phyloP scores from a whole-genome alignment of 2,329 filamentous ascomycete genomes.

The Aspergillus pseudoglaucus region DNA sequence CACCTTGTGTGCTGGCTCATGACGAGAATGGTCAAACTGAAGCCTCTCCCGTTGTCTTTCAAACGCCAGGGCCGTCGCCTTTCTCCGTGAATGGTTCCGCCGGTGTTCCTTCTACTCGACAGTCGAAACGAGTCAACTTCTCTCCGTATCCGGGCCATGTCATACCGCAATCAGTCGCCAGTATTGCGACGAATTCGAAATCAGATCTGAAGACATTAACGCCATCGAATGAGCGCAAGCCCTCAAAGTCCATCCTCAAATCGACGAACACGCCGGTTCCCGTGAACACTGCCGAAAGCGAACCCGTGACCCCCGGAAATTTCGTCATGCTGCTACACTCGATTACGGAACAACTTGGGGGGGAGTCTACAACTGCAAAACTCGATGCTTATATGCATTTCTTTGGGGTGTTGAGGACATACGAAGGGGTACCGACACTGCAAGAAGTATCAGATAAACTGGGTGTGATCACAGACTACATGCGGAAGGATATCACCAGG shows the following conservation, averaged over 20 bases:
- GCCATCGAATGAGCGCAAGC: constrained; percentile 46
- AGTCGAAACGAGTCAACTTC: constrained; percentile 56
- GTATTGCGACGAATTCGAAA: constrained; percentile 25
- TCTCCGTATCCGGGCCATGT: constrained; percentile 53
- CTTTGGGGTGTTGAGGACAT: constrained; percentile 67
- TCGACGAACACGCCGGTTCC: constrained; percentile 41
- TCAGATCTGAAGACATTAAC: constrained; percentile 43
- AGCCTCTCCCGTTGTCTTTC: constrained; percentile 24
- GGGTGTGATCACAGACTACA: constrained; percentile 69
- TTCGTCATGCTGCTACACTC: constrained; percentile 80
- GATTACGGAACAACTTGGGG: constrained; percentile 71
- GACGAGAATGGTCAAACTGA: constrained; percentile 33
- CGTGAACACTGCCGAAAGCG: constrained; percentile 38
- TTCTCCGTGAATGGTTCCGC: constrained; percentile 33
- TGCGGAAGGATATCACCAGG: constrained; percentile 70
- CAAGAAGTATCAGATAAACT: constrained; percentile 70
- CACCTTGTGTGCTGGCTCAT: constrained; percentile 19
- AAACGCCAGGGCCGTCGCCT: constrained; percentile 39
- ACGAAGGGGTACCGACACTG: constrained; percentile 72
- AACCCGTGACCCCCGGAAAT: constrained; percentile 48
- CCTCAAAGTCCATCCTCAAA: constrained; percentile 77
- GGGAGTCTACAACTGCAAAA: constrained; percentile 63
- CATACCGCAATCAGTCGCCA: constrained; percentile 37
- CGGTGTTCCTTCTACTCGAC: constrained; percentile 31
- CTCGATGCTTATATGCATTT: constrained; percentile 83